A percentile compares a stretch with the other conserved stretches of the same genome.
Evolutionary conservation across 352 stramenopile genomes (phyloP).

Genomic region (Phytopythium aichiense): DNA sequence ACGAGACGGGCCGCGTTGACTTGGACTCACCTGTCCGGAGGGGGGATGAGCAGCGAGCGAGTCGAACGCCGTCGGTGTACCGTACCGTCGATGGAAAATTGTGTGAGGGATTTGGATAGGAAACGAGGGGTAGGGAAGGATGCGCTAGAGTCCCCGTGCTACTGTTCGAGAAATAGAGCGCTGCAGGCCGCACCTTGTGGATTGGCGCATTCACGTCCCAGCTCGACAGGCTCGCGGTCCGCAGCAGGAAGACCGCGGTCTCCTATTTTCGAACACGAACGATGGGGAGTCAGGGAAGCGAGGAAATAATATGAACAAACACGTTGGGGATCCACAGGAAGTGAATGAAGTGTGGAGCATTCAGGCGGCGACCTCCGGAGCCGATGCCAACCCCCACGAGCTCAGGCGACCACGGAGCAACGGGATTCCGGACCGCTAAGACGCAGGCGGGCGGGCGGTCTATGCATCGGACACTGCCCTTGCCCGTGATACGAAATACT

Average conservation of each 20-base stretch:
- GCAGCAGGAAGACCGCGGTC: conserved; percentile 4
- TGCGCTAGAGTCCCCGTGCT: not conserved
- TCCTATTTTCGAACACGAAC: not conserved
- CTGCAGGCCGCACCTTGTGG: not conserved
- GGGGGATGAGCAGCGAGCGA: not conserved
- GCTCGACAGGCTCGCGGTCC: not conserved
- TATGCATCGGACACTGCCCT: conserved; percentile 3
- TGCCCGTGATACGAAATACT: not conserved
- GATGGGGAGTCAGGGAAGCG: not conserved
- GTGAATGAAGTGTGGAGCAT: too few relatives aligned
- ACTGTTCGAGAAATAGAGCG: not conserved
- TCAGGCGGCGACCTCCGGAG: too few relatives aligned
- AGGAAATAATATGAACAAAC: too few relatives aligned
- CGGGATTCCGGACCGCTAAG: too few relatives aligned
- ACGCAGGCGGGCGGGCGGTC: not conserved
- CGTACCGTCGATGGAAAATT: not conserved
- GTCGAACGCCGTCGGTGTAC: too few relatives aligned
- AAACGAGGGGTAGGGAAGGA: not conserved
- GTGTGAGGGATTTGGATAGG: not conserved
- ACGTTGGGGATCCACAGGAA: too few relatives aligned
- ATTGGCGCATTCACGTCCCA: conserved; percentile 5
- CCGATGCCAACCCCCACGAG: too few relatives aligned
- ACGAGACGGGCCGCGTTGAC: too few relatives aligned
- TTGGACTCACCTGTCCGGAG: not conserved
- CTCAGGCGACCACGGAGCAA: too few relatives aligned